phyloP scores from a whole-genome alignment of 768 basidiomycete species.

The Hericium coralloides region DNA sequence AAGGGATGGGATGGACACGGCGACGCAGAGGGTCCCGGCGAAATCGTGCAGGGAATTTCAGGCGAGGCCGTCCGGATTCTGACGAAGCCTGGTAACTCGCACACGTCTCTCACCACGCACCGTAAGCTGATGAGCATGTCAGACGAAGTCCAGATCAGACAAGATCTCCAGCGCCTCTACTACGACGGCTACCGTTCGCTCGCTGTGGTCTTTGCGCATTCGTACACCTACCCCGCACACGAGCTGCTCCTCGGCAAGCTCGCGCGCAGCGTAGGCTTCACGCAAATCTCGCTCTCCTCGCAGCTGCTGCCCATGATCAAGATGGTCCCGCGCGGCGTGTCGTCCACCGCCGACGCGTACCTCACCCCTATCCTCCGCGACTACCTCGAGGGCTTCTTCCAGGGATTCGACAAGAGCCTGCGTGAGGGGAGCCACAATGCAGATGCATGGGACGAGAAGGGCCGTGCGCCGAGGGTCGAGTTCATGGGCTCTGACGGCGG shows the following conservation, averaged over 20 bases:
- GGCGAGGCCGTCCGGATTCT: constrained; percentile 87
- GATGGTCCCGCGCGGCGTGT: constrained; percentile 88
- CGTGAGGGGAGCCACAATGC: constrained; percentile 15
- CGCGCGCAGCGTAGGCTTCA: constrained; percentile 78
- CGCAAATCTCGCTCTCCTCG: constrained; percentile 82
- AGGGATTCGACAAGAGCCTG: constrained; percentile 73
- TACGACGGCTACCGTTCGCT: constrained; percentile 80
- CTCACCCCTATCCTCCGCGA: constrained; percentile 79
- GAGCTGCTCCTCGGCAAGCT: constrained; percentile 64
- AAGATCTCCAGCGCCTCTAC: constrained; percentile 63
- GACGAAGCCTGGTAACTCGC: constrained; percentile 51
- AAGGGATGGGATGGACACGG: constrained; percentile 67
- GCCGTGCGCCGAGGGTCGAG: constrained; percentile 67
- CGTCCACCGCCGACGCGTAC: constrained; percentile 92
- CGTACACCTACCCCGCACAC: constrained; percentile 86
- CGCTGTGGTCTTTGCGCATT: constrained; percentile 86
- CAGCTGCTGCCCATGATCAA: constrained; percentile 92
- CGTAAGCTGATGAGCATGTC: constrained; percentile 3
- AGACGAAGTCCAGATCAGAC: constrained; percentile 47
- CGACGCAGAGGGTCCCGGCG: constrained; percentile 69
- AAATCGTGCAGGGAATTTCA: constrained; percentile 72
- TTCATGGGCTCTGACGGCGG: constrained; percentile 97
- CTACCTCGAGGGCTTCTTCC: constrained; percentile 89
- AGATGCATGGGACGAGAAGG: constrained; percentile 34
- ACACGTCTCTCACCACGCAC: neutral